These are phyloP conservation scores for Fistulifera pelliculosa DNA, from an alignment of 108 stramenopile genomes.

Conservation along the genomic window DNA sequence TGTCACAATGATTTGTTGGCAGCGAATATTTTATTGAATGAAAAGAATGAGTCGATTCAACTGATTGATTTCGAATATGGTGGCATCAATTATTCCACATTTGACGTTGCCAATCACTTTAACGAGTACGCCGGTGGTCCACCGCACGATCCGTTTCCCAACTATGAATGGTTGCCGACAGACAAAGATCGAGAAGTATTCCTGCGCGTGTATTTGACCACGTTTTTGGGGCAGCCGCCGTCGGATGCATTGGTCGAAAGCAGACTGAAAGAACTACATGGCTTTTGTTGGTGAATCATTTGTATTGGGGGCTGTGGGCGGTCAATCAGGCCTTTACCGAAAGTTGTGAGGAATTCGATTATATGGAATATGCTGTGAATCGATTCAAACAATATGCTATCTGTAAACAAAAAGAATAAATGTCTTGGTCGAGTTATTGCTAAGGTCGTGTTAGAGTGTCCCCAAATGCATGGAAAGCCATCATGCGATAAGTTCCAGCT, in stretches of 20 bases:
- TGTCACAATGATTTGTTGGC: conserved; percentile 88
- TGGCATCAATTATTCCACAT: conserved; percentile 64
- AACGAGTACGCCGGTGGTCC: conserved; percentile 84
- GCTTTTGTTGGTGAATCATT: conserved; percentile 70
- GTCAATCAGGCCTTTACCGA: conserved; percentile 77
- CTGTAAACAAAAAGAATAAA: conserved; percentile 21
- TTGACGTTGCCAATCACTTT: conserved; percentile 89
- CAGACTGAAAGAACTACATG: conserved; percentile 40
- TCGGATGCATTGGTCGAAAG: conserved; percentile 3
- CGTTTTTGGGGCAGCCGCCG: neutral
- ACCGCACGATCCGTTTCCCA: conserved; percentile 30
- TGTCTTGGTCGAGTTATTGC: too few species aligned
- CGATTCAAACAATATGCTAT: conserved; percentile 23
- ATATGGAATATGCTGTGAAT: conserved; percentile 32
- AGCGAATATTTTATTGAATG: conserved; percentile 60
- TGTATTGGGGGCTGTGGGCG: conserved; percentile 87
- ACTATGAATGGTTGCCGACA: conserved; percentile 52
- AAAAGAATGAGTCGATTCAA: conserved; percentile 35
- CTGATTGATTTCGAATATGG: conserved; percentile 91
- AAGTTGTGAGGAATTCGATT: conserved; percentile 75
- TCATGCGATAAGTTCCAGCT: too few species aligned
- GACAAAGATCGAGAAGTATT: conserved; percentile 33
- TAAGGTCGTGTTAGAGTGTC: too few species aligned
- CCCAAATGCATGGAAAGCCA: too few species aligned
- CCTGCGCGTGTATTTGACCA: conserved; percentile 41